These are phyloP conservation scores for Chenopodium album DNA, from an alignment of 148 eudicot species.

Conservation along the genomic window DNA sequence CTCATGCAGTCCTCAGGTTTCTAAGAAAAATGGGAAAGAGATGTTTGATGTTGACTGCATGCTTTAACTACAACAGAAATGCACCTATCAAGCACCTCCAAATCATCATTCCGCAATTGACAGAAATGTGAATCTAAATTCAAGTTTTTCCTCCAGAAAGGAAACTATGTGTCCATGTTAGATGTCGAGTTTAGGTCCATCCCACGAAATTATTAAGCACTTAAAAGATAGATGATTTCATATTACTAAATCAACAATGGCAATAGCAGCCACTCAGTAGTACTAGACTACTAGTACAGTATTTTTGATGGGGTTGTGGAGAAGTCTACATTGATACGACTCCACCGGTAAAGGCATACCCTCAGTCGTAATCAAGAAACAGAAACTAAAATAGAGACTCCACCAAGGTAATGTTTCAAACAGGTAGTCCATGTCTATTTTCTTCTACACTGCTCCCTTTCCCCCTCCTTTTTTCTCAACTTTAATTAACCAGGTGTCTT, in stretches of 20 bases:
- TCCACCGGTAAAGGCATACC: not conserved
- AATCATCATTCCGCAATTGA: not conserved
- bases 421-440: not conserved
- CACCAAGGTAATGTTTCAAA: slow-evolving; percentile 7
- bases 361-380: not conserved
- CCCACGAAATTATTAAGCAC: not conserved
- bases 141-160: not conserved
- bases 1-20: slow-evolving; percentile 5
- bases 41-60: slow-evolving; percentile 28
- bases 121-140: not conserved
- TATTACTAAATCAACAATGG: not conserved
- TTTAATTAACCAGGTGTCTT: not conserved
- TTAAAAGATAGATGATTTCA: not conserved
- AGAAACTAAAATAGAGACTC: not conserved
- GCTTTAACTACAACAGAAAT: slow-evolving; percentile 10
- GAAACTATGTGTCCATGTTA: not conserved
- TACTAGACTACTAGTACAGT: not conserved
- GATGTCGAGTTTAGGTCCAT: not conserved
- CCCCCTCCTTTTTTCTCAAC: not conserved
- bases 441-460: not conserved
- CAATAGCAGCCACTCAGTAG: not conserved
- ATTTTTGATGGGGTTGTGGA: not conserved
- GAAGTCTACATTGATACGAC: slow-evolving; percentile 9
- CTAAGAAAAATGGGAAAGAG: not conserved
- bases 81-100: not conserved